Evolutionary conservation across 1,284 basidiomycete species (phyloP).

Genomic region (Vanrija pseudolonga): DNA sequence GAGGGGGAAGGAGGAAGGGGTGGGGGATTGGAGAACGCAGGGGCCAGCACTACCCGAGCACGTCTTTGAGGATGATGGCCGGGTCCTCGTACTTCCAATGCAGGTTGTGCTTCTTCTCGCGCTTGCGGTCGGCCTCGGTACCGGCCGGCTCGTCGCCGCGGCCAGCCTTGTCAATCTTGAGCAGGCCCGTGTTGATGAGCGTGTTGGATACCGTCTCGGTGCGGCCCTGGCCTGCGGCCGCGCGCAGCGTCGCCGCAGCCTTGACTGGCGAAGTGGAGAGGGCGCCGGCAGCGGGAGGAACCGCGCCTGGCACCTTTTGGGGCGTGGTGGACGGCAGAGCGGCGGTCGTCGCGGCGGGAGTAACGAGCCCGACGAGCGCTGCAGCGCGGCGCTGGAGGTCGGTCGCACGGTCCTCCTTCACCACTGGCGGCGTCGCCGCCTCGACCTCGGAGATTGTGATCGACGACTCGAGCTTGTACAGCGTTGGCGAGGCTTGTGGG

Average conservation of each 20-base stretch:
- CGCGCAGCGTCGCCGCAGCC: constrained; percentile 29
- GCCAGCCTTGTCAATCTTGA: constrained; percentile 42
- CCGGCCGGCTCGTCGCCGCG: constrained; percentile 21
- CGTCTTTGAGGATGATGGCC: constrained; percentile 43
- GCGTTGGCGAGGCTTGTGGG: constrained; percentile 36
- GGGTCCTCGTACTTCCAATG: constrained; percentile 52
- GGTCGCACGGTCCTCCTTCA: not conserved
- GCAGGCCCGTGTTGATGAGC: constrained; percentile 29
- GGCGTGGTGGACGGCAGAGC: not conserved
- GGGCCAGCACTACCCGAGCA: constrained; percentile 33
- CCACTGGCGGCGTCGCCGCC: not conserved
- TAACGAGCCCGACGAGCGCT: not conserved
- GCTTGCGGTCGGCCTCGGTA: constrained; percentile 30
- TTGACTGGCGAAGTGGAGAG: constrained; percentile 19
- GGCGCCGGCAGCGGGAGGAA: not conserved
- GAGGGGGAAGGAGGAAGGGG: too few species aligned
- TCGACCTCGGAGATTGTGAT: constrained; percentile 31
- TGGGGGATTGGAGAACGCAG: not conserved
- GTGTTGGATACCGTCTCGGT: constrained; percentile 20
- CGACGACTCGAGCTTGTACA: constrained; percentile 35
- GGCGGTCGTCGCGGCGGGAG: not conserved
- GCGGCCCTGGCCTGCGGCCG: constrained; percentile 29
- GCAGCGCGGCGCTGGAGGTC: not conserved
- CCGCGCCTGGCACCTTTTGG: not conserved
- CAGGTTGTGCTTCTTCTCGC: constrained; percentile 41